phyloP scores from a whole-genome alignment of 1,284 basidiomycete species.

The Cutaneotrichosporon arboriforme region DNA sequence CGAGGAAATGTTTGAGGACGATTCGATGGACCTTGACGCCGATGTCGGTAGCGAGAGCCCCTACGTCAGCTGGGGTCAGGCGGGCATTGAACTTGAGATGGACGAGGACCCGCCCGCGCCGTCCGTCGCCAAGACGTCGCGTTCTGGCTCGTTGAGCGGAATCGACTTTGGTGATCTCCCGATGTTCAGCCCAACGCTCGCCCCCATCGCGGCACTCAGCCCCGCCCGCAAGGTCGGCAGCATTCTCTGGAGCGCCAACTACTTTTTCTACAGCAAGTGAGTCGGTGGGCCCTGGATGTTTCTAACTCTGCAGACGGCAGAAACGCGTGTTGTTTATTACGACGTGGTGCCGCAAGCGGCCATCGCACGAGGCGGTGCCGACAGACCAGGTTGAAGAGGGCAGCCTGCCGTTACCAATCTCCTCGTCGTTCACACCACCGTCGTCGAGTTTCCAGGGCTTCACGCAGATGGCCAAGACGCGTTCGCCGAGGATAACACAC shows the following conservation, averaged over 20 bases:
- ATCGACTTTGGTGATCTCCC: slow-evolving; percentile 16
- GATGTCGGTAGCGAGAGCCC: slow-evolving; percentile 37
- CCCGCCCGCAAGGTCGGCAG: slow-evolving; percentile 60
- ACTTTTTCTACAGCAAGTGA: slow-evolving; percentile 94
- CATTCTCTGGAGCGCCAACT: slow-evolving; percentile 91
- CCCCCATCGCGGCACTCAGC: slow-evolving; percentile 42
- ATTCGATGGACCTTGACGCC: slow-evolving; percentile 31
- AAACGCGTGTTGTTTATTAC: slow-evolving; percentile 92
- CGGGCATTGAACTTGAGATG: slow-evolving; percentile 29
- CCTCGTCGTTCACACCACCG: slow-evolving; percentile 28
- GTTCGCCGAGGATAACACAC: slow-evolving; percentile 8
- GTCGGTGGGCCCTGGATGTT: slow-evolving; percentile 18
- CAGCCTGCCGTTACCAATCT: slow-evolving; percentile 33
- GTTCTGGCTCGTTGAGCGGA: slow-evolving; percentile 8
- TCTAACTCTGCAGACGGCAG: slow-evolving; percentile 46
- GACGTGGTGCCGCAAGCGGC: slow-evolving; percentile 74
- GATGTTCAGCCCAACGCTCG: slow-evolving; percentile 14
- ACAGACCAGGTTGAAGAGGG: slow-evolving; percentile 15
- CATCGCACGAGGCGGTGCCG: slow-evolving; percentile 12
- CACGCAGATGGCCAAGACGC: slow-evolving; percentile 10
- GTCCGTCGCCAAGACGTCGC: slow-evolving; percentile 3
- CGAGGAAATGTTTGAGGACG: slow-evolving; percentile 30
- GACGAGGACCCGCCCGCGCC: slow-evolving; percentile 17
- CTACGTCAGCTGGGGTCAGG: slow-evolving; percentile 29
- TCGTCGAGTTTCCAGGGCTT: slow-evolving; percentile 14